Conservation (phyloP, 2,329 filamentous ascomycete genomes). For the Scortechinia acanthostroma region DNA sequence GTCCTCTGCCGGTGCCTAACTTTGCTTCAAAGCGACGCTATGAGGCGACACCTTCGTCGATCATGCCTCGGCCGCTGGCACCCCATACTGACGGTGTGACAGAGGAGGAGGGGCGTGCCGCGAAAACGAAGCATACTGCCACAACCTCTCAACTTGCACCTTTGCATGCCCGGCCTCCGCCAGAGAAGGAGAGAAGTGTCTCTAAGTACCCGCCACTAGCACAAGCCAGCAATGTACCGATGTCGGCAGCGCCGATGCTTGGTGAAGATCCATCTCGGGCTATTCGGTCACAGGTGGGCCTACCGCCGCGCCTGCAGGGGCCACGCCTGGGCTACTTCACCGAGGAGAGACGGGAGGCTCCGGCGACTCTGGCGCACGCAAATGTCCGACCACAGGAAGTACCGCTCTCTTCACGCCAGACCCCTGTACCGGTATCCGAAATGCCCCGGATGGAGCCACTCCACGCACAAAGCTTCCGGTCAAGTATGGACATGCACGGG, state of each 20-base stretch:
- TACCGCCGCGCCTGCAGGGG: not conserved
- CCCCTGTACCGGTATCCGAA: constrained; percentile 14
- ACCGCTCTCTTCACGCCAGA: constrained; percentile 17
- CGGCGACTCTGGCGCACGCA: not conserved
- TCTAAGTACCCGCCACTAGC: constrained; percentile 25
- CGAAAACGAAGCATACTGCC: not conserved
- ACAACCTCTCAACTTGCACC: not conserved
- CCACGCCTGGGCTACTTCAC: not conserved
- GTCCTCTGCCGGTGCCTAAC: constrained; percentile 29
- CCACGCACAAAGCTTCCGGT: constrained; percentile 11
- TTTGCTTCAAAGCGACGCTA: constrained; percentile 34
- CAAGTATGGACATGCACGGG: constrained; percentile 8
- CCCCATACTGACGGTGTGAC: constrained; percentile 28
- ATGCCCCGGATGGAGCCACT: constrained; percentile 21
- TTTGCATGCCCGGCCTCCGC: constrained; percentile 7
- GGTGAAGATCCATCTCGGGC: not conserved
- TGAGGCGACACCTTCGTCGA: constrained; percentile 29
- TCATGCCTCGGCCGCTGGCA: constrained; percentile 27
- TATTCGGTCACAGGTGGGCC: not conserved
- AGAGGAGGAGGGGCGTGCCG: constrained; percentile 12
- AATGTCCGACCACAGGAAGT: constrained; percentile 13
- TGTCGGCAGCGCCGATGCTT: not conserved
- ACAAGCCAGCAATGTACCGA: constrained; percentile 15
- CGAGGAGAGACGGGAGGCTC: not conserved
- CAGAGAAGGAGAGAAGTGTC: constrained; percentile 22